Conservation (phyloP, 257 asterid species). For the Craterostigma plantagineum region DNA sequence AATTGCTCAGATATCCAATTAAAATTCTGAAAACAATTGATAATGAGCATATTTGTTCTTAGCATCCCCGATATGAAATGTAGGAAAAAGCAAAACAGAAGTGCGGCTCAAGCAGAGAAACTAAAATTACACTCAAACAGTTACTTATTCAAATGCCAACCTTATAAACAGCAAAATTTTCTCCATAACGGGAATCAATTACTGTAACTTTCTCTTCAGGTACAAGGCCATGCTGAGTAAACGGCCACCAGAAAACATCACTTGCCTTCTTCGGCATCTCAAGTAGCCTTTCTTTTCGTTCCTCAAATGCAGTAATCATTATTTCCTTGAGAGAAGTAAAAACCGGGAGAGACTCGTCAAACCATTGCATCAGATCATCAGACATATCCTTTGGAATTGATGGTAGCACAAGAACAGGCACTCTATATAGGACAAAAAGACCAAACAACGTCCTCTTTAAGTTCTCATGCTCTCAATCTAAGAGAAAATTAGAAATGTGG, state of each 20-base stretch:
- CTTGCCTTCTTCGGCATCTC: conserved; percentile 62
- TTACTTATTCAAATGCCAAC: conserved; percentile 20
- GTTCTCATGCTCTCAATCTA: no score
- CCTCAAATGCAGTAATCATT: conserved; percentile 39
- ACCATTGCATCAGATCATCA: conserved; percentile 69
- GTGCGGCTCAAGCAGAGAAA: no score
- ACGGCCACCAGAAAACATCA: conserved; percentile 94
- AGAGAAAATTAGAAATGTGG: background rate
- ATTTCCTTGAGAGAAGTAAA: conserved; percentile 63
- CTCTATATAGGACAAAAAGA: conserved; percentile 25
- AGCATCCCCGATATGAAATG: conserved; percentile 2
- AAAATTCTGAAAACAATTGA: conserved; percentile 22
- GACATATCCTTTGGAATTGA: conserved; percentile 65
- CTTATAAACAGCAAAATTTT: conserved; percentile 74
- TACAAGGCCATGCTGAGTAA: conserved; percentile 88
- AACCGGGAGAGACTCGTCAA: conserved; percentile 43
- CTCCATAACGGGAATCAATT: conserved; percentile 97
- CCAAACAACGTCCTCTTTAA: no score
- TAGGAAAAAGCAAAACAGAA: no score
- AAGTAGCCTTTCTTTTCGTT: conserved; percentile 43
- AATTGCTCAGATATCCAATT: conserved; percentile 58
- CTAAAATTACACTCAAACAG: background rate
- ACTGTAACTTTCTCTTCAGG: conserved; percentile 68
- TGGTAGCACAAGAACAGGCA: conserved; percentile 83
- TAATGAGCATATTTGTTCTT: conserved; percentile 11